These are phyloP conservation scores for Nitzschia sp. DNA, from an alignment of 108 stramenopile species.

Conservation along the genomic window DNA sequence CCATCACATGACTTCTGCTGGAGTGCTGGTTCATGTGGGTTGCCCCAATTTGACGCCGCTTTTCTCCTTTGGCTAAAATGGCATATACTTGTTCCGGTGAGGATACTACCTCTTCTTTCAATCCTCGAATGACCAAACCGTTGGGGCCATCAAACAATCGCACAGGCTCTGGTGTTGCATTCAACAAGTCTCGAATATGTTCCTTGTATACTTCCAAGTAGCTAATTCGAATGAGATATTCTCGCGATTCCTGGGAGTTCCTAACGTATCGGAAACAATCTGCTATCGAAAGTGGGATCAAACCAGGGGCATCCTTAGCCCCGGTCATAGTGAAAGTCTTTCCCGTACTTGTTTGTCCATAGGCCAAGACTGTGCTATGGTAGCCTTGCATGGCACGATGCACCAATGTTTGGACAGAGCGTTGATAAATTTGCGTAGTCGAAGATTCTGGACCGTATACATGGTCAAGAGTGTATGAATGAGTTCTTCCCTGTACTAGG, in stretches of 20 bases:
- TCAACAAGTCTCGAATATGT: conserved; percentile 88
- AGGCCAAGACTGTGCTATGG: conserved; percentile 91
- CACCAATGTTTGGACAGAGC: conserved; percentile 50
- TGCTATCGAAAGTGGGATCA: conserved; percentile 63
- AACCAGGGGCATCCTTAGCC: conserved; percentile 45
- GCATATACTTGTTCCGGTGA: conserved; percentile 82
- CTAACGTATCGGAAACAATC: conserved; percentile 69
- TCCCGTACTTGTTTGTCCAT: conserved; percentile 86
- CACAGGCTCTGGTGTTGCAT: conserved; percentile 41
- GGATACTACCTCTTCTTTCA: conserved; percentile 85
- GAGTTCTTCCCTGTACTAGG: conserved; percentile 44
- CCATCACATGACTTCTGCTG: conserved; percentile 87
- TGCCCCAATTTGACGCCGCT: conserved; percentile 75
- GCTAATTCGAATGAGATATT: conserved; percentile 78
- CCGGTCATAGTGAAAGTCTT: conserved; percentile 87
- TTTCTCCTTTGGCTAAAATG: conserved; percentile 74
- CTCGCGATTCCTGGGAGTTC: conserved; percentile 38
- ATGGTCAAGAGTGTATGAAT: conserved; percentile 63
- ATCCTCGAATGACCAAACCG: conserved; percentile 85
- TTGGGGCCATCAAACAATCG: conserved; percentile 77
- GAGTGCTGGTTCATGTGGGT: conserved; percentile 92
- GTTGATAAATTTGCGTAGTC: conserved; percentile 53
- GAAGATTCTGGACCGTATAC: conserved; percentile 49
- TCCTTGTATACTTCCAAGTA: conserved; percentile 95
- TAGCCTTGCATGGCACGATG: conserved; percentile 83